These are phyloP conservation scores for Cordyceps cicadae DNA, from an alignment of 2,329 filamentous ascomycete species.

Conservation along the genomic window DNA sequence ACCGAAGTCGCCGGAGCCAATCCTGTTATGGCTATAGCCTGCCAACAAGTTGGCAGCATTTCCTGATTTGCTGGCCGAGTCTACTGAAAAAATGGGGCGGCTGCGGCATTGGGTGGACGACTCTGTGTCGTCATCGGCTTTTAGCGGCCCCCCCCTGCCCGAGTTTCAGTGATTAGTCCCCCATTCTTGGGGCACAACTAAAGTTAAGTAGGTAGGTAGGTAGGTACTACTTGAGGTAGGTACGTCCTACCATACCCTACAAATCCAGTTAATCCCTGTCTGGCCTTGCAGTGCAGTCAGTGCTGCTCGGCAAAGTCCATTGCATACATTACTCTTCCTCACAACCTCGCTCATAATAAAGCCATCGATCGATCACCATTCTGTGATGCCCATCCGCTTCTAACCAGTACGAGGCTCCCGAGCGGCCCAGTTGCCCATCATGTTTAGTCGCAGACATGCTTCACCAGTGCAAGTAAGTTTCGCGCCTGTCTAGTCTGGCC, in stretches of 20 bases:
- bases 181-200: background rate
- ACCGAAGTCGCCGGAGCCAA: background rate
- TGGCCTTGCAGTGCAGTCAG: background rate
- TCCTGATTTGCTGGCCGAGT: background rate
- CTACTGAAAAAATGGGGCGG: background rate
- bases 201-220: too few species aligned
- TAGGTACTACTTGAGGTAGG: background rate
- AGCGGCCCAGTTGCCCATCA: constrained; percentile 7
- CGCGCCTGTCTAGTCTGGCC: background rate
- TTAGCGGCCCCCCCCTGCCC: background rate
- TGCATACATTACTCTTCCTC: background rate
- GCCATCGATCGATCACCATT: background rate
- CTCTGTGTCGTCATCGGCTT: constrained; percentile 13
- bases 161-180: constrained; percentile 11
- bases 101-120: background rate
- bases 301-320: background rate
- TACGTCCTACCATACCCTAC: too few species aligned
- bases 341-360: background rate
- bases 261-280: background rate
- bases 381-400: constrained; percentile 1
- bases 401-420: background rate
- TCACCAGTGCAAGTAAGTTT: constrained; percentile 16
- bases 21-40: background rate
- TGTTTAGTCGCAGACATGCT: constrained; percentile 17
- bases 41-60: constrained; percentile 4